Conservation (phyloP, 2,329 filamentous ascomycete species). For the Tetracladium maxilliforme region DNA sequence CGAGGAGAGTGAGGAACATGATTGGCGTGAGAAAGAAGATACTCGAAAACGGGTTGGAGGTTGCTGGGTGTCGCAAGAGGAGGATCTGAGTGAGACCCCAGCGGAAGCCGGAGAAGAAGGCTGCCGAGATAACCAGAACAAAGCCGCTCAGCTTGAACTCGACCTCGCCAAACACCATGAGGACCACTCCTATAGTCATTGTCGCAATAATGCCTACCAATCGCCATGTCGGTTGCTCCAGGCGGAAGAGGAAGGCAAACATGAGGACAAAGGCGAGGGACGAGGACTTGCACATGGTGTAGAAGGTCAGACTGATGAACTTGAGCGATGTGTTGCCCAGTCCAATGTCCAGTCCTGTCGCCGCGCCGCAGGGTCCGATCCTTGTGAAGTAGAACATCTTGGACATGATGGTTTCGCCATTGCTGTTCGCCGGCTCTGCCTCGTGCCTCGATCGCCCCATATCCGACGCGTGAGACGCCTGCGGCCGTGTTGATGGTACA, state of each 20-base stretch:
- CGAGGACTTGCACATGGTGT: conserved; percentile 99
- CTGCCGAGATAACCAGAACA: conserved; percentile 79
- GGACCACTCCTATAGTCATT: conserved; percentile 87
- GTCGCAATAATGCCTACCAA: conserved; percentile 75
- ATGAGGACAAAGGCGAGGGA: conserved; percentile 87
- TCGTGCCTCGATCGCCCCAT: conserved; percentile 34
- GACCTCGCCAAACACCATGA: conserved; percentile 96
- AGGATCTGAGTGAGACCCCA: conserved; percentile 99
- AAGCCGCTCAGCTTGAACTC: conserved; percentile 82
- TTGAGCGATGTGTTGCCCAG: conserved; percentile 90
- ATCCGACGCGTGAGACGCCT: conserved; percentile 28
- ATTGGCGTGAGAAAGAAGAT: conserved; percentile 96
- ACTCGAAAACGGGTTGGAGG: conserved; percentile 88
- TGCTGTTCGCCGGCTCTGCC: conserved; percentile 36
- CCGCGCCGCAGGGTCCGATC: conserved; percentile 80
- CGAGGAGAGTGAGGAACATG: conserved; percentile 76
- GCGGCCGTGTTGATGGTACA: conserved; percentile 69
- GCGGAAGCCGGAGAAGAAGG: conserved; percentile 90
- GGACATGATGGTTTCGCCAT: conserved; percentile 63
- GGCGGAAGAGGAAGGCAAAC: conserved; percentile 86
- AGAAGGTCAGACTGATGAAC: conserved; percentile 93
- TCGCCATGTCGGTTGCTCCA: conserved; percentile 76
- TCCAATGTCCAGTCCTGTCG: conserved; percentile 90
- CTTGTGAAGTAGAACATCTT: conserved; percentile 84
- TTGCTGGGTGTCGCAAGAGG: conserved; percentile 83